Evolutionary conservation across 352 stramenopile species (phyloP).

Genomic region (Globisporangium megalacanthum): DNA sequence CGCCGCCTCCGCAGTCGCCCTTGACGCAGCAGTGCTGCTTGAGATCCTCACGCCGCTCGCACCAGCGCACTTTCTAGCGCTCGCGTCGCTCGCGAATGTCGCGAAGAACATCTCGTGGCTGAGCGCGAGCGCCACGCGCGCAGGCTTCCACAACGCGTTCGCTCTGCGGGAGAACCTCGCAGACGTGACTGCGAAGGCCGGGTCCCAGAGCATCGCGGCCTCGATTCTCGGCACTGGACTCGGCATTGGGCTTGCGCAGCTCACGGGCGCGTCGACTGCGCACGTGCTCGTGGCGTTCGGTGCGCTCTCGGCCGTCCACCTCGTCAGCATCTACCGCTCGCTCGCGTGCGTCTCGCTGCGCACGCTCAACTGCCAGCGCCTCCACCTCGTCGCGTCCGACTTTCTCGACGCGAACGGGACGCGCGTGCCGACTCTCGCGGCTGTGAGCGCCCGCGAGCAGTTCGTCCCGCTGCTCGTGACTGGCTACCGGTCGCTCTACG

Average conservation of each 20-base stretch:
- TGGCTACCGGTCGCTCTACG: conserved; percentile 46
- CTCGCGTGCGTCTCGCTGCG: conserved; percentile 51
- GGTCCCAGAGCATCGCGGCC: conserved; percentile 92
- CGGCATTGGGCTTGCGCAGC: conserved; percentile 59
- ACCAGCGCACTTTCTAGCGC: conserved; percentile 81
- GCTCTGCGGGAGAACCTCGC: conserved; percentile 88
- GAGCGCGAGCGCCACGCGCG: conserved; percentile 89
- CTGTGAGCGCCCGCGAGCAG: conserved; percentile 38
- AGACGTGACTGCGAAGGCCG: conserved; percentile 95
- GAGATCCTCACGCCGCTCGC: conserved; percentile 88
- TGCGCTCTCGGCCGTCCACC: conserved; percentile 40
- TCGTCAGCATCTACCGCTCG: conserved; percentile 57
- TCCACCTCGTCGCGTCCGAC: conserved; percentile 45
- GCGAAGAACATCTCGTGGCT: conserved; percentile 97
- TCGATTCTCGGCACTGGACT: conserved; percentile 77
- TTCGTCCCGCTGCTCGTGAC: conserved; percentile 54
- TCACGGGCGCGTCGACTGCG: conserved; percentile 40
- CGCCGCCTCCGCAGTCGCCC: conserved; percentile 82
- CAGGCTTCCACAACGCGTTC: conserved; percentile 93
- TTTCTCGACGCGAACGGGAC: conserved; percentile 22
- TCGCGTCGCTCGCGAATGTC: conserved; percentile 85
- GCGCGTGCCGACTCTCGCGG: conserved; percentile 19
- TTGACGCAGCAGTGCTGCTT: conserved; percentile 90
- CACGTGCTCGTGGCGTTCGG: conserved; percentile 50
- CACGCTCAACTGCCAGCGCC: conserved; percentile 64